A percentile compares a stretch with the other conserved stretches of the same genome.
Evolutionary conservation across 2,329 filamentous ascomycete genomes (phyloP).

Genomic region (Seiridium unicorne): DNA sequence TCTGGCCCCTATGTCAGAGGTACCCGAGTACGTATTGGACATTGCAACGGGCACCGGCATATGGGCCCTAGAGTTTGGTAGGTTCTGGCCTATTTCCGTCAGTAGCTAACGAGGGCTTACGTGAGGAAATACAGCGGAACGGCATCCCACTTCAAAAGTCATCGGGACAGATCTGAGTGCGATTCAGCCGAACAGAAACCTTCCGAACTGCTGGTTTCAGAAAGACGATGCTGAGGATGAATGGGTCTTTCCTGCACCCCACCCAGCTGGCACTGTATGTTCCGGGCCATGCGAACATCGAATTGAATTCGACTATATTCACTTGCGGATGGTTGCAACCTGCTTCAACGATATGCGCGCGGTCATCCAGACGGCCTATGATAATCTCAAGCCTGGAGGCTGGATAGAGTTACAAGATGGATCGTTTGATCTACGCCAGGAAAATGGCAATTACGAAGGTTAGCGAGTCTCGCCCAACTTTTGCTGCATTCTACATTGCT

Average conservation of each 20-base stretch:
- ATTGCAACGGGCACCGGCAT: not conserved
- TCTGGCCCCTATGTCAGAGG: not conserved
- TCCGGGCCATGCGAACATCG: not conserved
- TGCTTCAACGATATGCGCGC: not conserved
- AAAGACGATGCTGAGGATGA: not conserved
- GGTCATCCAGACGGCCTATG: not conserved
- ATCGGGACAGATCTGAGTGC: conserved; percentile 7
- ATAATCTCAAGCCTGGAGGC: not conserved
- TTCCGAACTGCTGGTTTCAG: not conserved
- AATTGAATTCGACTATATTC: not conserved
- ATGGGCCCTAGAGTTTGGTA: not conserved
- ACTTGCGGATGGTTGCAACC: not conserved
- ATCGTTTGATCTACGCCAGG: not conserved
- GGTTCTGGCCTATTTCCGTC: not conserved
- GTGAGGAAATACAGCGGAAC: not conserved
- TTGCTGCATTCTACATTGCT: too few species aligned
- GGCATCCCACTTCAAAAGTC: not conserved
- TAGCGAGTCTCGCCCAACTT: too few species aligned
- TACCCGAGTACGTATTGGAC: not conserved
- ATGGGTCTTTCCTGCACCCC: not conserved
- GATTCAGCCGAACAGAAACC: conserved; percentile 1
- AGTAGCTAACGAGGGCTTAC: not conserved
- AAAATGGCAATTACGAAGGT: not conserved
- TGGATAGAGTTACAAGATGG: not conserved
- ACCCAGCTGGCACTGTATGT: not conserved